Conservation (phyloP, 768 basidiomycete species). For the Hygrocybe punicea region DNA sequence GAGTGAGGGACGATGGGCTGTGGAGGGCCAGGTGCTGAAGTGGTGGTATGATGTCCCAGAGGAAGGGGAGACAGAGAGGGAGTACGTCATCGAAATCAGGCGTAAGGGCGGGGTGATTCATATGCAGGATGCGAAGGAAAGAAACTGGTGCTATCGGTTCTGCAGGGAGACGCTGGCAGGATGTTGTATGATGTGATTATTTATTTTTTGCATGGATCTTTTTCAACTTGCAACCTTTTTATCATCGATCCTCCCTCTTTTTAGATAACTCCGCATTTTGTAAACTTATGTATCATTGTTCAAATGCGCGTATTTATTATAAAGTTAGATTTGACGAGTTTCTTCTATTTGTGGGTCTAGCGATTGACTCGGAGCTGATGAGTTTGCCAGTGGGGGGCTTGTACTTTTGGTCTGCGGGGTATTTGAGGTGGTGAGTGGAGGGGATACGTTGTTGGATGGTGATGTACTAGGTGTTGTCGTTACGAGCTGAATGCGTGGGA, state of each 20-base stretch:
- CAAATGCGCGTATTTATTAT: no score
- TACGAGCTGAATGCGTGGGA: slow-evolving; percentile 41
- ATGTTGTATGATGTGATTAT: slow-evolving; percentile 1
- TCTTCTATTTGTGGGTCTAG: no score
- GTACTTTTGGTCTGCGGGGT: neutral
- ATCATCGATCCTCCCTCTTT: no score
- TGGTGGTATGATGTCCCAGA: slow-evolving; percentile 54
- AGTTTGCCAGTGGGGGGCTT: no score
- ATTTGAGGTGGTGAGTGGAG: neutral
- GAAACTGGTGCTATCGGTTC: neutral
- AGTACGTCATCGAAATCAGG: slow-evolving; percentile 39
- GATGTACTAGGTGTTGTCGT: no score
- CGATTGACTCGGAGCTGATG: no score
- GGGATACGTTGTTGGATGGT: neutral
- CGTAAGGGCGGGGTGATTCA: slow-evolving; percentile 32
- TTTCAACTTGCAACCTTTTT: no score
- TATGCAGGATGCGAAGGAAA: slow-evolving; percentile 2
- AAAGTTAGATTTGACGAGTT: no score
- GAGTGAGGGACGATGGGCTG: slow-evolving; percentile 41
- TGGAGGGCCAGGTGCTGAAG: slow-evolving; percentile 48
- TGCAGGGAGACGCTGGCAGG: neutral
- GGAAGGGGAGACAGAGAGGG: slow-evolving; percentile 28
- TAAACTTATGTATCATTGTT: no score
- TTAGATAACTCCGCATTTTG: no score
- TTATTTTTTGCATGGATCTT: neutral